A percentile compares a stretch with the other conserved stretches of the same genome.
Evolutionary conservation across 129 eudicot genomes (phyloP).

Genomic region (Scalesia atractyloides): DNA sequence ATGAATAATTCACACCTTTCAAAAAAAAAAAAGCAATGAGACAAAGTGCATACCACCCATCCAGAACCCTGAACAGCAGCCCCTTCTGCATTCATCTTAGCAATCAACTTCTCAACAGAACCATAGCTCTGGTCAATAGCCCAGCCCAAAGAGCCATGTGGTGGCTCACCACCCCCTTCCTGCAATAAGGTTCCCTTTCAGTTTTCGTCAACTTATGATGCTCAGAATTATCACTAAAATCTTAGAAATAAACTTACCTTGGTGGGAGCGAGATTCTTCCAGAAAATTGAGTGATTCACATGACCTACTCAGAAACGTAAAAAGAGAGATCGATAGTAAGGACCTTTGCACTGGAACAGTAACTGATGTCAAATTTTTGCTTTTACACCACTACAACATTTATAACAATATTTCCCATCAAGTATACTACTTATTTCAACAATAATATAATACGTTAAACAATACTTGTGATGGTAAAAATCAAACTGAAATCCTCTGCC

Average conservation of each 20-base stretch:
- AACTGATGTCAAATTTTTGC: neutral
- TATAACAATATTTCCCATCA: neutral
- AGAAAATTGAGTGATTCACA: constrained; percentile 95
- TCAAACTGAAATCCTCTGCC: constrained; percentile 10
- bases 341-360: neutral
- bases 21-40: no score
- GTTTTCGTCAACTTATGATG: neutral
- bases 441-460: no score
- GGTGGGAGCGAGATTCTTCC: constrained; percentile 92
- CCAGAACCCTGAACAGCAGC: constrained; percentile 98
- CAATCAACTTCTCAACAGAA: constrained; percentile 63
- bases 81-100: constrained; percentile 94
- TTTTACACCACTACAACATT: constrained; percentile 10
- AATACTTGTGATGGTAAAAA: neutral
- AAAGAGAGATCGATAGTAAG: neutral
- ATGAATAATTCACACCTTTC: no score
- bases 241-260: constrained; percentile 33
- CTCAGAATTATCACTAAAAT: neutral
- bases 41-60: constrained; percentile 80
- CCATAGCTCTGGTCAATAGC: constrained; percentile 81
- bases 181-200: constrained; percentile 28
- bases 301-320: constrained; percentile 60
- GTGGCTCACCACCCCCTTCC: constrained; percentile 97
- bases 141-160: constrained; percentile 70
- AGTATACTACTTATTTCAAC: neutral